phyloP scores from a whole-genome alignment of 768 basidiomycete genomes.

The Suillus subaureus region DNA sequence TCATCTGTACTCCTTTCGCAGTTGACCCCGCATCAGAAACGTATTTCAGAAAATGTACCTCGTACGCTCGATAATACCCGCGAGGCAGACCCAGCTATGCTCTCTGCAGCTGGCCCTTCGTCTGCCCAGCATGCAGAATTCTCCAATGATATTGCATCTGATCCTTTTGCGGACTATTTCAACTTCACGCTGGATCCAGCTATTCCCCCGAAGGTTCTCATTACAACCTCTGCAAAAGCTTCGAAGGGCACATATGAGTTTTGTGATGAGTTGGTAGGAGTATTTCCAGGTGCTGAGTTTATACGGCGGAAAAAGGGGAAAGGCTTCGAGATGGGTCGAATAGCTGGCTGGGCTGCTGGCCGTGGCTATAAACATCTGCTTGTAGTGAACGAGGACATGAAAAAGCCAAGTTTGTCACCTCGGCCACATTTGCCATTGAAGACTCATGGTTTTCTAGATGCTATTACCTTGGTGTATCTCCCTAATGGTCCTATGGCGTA shows the following conservation, averaged over 20 bases:
- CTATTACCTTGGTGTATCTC: slow-evolving; percentile 88
- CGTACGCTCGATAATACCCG: slow-evolving; percentile 92
- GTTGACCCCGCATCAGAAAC: slow-evolving; percentile 55
- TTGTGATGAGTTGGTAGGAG: slow-evolving; percentile 85
- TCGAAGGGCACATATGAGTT: slow-evolving; percentile 91
- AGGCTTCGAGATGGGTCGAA: slow-evolving; percentile 87
- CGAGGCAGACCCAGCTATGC: slow-evolving; percentile 64
- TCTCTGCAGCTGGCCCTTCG: slow-evolving; percentile 39
- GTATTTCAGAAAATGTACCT: slow-evolving; percentile 83
- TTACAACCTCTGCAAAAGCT: slow-evolving; percentile 89
- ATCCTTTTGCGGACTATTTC: slow-evolving; percentile 81
- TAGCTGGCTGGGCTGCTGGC: slow-evolving; percentile 91
- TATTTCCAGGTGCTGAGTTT: slow-evolving; percentile 93
- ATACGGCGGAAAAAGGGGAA: slow-evolving; percentile 84
- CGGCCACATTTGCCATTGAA: neutral
- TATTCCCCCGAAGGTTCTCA: slow-evolving; percentile 82
- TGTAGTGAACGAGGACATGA: slow-evolving; percentile 95
- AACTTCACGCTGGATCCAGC: slow-evolving; percentile 64
- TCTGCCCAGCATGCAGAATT: slow-evolving; percentile 55
- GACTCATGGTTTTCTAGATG: slow-evolving; percentile 55
- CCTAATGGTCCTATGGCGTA: slow-evolving; percentile 94
- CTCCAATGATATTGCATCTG: slow-evolving; percentile 68
- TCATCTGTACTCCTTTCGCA: neutral
- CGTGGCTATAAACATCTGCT: slow-evolving; percentile 86
- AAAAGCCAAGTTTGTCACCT: slow-evolving; percentile 78